A percentile compares a stretch with the other conserved stretches of the same genome.
Conservation (phyloP, 2,329 filamentous ascomycete genomes). For the Fusarium euwallaceae region DNA sequence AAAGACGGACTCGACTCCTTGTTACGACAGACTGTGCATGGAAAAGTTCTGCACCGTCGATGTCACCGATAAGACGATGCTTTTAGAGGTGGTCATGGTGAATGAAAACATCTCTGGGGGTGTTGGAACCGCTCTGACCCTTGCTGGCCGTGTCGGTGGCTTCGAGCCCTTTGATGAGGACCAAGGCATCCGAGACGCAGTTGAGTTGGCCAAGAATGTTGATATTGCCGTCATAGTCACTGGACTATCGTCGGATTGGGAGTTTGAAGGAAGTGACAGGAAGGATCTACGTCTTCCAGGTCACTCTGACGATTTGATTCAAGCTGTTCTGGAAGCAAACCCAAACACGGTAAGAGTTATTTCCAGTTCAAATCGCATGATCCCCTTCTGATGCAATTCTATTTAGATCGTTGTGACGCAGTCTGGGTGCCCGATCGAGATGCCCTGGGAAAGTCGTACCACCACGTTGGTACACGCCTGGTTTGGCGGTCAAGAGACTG, state of each 20-base stretch:
- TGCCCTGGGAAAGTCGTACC: slow-evolving; percentile 54
- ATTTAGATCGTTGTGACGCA: slow-evolving; percentile 37
- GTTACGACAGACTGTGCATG: neutral
- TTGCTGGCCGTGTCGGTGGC: neutral
- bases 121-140: neutral
- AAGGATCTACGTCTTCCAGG: neutral
- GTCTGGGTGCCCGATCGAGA: slow-evolving; percentile 64
- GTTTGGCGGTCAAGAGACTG: slow-evolving; percentile 46
- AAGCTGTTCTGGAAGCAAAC: neutral
- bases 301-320: neutral
- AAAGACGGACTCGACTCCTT: neutral
- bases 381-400: neutral
- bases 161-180: neutral
- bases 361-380: too few species aligned
- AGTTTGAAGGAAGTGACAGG: neutral
- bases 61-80: neutral
- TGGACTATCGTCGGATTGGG: neutral
- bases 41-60: neutral
- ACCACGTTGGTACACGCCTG: slow-evolving; percentile 39
- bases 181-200: neutral
- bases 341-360: neutral
- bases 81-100: neutral
- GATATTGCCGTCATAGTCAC: neutral
- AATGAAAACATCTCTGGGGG: neutral
- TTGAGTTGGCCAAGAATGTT: neutral